Evolutionary conservation across 257 asterid genomes (phyloP), one percentile per base, ranked within the genome.

Genomic region (Asclepias syriaca): DNA sequence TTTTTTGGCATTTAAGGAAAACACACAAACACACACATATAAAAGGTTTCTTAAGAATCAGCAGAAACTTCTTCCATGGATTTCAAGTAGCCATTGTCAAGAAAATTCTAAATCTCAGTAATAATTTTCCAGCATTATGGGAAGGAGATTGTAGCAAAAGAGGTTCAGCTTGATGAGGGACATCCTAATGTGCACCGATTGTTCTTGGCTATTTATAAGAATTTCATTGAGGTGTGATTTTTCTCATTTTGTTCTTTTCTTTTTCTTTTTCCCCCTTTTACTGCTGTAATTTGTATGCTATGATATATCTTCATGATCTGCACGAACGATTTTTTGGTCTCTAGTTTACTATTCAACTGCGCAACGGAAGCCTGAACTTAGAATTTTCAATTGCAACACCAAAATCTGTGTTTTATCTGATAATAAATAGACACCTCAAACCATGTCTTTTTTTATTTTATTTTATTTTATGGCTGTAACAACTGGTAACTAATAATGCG

Each of bases 201-300:
- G 78, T 93, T 84, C 83, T 80, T 90, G 65, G 90, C 87, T 13
- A 82, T 93, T 68, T 90, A 93, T 75, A 93, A 83, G 87, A 90
- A 89, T 90, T 90, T 93, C 89, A 87, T 90, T 90, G 98, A 93
- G 98, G 96, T 93, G 79, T 15, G 48, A 16, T 14, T 72, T 50
- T n/a, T 27, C n/a, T 34, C 4, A 19, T 21, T 13, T 37, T 9
- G 19, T 0, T 57, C 11, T 21, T 16, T 10, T 8, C 48, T 43
- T 43, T 7, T 43, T 43, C 10, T 43, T 43, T 7, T 8, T 8
- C 10, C 48, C 10, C 10, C 48, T 6, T 43, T 8, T 16, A 61
- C 48, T 61, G 19, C 22, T 61, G 11, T 29, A 6, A 34, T 63
- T 46, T 63, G 6, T 63, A 34, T 63, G 48, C 49, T 7, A 34